Evolutionary conservation across 2,329 filamentous ascomycete species (phyloP).

Genomic region (Scedosporium aurantiacum): DNA sequence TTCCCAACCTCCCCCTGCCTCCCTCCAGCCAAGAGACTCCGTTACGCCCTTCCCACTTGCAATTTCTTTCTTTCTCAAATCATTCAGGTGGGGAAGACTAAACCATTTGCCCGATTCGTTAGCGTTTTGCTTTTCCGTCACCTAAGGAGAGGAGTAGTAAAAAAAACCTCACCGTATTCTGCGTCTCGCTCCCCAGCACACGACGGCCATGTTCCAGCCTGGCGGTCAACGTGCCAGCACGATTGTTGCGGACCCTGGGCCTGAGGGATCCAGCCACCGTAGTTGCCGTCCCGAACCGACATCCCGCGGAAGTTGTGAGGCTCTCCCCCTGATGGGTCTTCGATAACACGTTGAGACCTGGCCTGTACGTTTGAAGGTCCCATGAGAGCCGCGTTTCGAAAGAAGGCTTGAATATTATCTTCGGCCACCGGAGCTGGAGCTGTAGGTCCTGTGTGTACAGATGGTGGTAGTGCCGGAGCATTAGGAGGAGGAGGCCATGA

Average conservation of each 20-base stretch:
- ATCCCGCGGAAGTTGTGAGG: not conserved
- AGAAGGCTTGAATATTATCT: not conserved
- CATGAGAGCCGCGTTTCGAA: not conserved
- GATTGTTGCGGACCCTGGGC: not conserved
- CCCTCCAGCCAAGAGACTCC: not conserved
- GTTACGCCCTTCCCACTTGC: not conserved
- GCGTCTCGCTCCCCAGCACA: not conserved
- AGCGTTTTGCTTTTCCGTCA: not conserved
- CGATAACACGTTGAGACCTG: not conserved
- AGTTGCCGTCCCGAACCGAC: not conserved
- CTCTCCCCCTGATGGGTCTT: not conserved
- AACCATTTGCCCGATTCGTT: not conserved
- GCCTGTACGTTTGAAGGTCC: not conserved
- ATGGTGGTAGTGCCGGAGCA: not conserved
- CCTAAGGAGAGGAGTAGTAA: not conserved
- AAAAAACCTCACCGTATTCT: not conserved
- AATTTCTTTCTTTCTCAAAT: not conserved
- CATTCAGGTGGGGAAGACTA: not conserved
- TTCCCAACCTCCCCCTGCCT: not conserved
- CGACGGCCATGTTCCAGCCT: not conserved
- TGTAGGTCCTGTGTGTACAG: not conserved
- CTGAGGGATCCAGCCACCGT: conserved; percentile 1
- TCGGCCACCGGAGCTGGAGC: not conserved
- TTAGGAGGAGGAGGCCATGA: not conserved
- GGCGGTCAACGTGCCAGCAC: conserved; percentile 1